Base-by-base conservation (phyloP, 225 moss, liverwort and hornwort genomes). In the Bryum argenteum region DNA sequence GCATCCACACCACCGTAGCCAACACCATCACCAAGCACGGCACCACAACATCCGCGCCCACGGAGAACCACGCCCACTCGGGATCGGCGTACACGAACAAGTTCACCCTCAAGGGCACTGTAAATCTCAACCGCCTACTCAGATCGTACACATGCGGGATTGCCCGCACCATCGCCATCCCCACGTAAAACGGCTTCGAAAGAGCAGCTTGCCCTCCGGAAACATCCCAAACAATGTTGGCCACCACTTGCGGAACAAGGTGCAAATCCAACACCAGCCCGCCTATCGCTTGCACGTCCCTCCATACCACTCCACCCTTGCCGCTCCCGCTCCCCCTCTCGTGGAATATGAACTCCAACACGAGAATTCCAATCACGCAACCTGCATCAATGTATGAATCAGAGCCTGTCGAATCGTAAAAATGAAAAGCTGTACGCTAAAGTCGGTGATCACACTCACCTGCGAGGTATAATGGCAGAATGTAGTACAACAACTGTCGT, bases 41-140 rank as follows among this genome's bases (percentile, higher is more conserved):
- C 41, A 88, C 75, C 5, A 73, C 14, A 3, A 82, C 37, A 58
- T 88, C 88, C 10, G 82, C 82, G 8, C 66, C 28, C 9, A 74
- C 38, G 9, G 77, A 75, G 79, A 78, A 88, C 26, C 82, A 80
- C 15, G 78, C 84, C 84, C 82, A 80, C n/a, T 82, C 69, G 11
- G 79, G 84, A 51, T 82, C 82, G 0, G 77, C 84, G 10, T 81
- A 87, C 43, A 50, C 10, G 10, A 79, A 81, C 21, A 19, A 52
- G 21, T 24, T 26, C 7, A 38, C 5, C 39, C 19, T 42, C 10
- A 45, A 14, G 1, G 84, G 77, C 16, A 82, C 65, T n/a, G n/a
- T n/a, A 33, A 75, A 75, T 17, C 62, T 57, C 7, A 75, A 75
- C n/a, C 41, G 70, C 28, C 82, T 70, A 21, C 66, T 41, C 2